Conservation (phyloP, 352 stramenopile species). For the Pythium aquatile region DNA sequence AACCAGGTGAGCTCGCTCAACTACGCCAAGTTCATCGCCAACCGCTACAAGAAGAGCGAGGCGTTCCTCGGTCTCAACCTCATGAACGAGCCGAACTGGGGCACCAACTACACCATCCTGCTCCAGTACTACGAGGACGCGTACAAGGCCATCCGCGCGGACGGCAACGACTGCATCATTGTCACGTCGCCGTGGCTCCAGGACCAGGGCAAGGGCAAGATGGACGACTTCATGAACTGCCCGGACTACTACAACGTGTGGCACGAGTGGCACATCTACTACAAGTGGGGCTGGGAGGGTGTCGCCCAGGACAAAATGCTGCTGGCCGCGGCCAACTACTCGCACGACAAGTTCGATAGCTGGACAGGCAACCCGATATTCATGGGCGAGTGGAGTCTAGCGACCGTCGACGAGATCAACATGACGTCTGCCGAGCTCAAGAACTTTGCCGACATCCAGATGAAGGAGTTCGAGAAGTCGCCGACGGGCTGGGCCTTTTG, state of each 20-base stretch:
- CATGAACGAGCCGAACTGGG: constrained; percentile 50
- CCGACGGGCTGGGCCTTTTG: constrained; percentile 47
- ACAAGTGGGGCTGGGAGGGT: constrained; percentile 30
- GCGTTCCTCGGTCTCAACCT: constrained; percentile 52
- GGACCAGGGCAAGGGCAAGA: constrained; percentile 16
- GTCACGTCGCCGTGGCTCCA: constrained; percentile 14
- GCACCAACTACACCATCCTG: constrained; percentile 17
- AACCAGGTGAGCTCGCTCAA: constrained; percentile 37
- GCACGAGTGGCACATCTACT: constrained; percentile 35
- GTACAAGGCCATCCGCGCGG: constrained; percentile 38
- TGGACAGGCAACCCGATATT: constrained; percentile 36
- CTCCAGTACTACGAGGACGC: constrained; percentile 42
- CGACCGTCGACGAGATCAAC: constrained; percentile 16
- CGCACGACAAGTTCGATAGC: constrained; percentile 13
- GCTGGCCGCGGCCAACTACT: constrained; percentile 8
- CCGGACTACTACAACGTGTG: constrained; percentile 26
- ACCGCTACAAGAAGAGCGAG: constrained; percentile 36
- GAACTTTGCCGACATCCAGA: constrained; percentile 30
- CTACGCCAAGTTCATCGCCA: constrained; percentile 38
- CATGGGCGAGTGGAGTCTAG: constrained; percentile 56
- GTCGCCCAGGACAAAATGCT: constrained; percentile 15
- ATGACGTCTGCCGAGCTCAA: constrained; percentile 24
- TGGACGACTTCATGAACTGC: constrained; percentile 25
- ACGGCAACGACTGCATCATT: constrained; percentile 31
- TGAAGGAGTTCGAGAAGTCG: constrained; percentile 24